Conservation (phyloP, 2,329 filamentous ascomycete genomes). For the Pseudogymnoascus sp. region DNA sequence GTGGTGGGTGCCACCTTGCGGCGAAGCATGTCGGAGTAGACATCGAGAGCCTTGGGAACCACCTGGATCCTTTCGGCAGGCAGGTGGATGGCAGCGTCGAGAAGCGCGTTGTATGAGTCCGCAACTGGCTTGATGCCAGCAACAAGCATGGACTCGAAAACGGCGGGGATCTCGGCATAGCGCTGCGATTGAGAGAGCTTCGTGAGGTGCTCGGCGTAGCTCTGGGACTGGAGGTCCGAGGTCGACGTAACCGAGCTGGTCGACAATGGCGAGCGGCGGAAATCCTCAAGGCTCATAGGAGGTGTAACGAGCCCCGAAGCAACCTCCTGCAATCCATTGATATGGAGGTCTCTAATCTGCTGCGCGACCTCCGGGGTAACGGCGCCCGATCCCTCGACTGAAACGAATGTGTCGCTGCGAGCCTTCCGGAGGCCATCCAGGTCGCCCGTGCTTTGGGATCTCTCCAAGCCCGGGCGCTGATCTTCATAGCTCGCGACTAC, state of each 20-base stretch:
- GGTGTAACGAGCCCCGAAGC: conserved; percentile 25
- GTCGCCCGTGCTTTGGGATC: conserved; percentile 23
- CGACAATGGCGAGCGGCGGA: conserved; percentile 31
- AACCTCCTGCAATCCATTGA: conserved; percentile 35
- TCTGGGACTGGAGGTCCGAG: conserved; percentile 53
- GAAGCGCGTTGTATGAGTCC: conserved; percentile 82
- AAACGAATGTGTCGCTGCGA: conserved; percentile 21
- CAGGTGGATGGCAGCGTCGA: conserved; percentile 76
- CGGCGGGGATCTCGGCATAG: conserved; percentile 79
- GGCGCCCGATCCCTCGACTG: conserved; percentile 44
- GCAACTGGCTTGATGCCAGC: conserved; percentile 74
- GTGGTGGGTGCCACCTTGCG: conserved; percentile 74
- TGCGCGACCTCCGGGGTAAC: conserved; percentile 73
- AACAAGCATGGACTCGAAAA: conserved; percentile 84
- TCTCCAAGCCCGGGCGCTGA: conserved; percentile 23
- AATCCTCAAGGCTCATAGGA: conserved; percentile 30
- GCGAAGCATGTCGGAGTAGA: conserved; percentile 93
- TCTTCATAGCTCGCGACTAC: conserved; percentile 20
- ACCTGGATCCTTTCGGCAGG: conserved; percentile 72
- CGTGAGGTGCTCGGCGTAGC: conserved; percentile 70
- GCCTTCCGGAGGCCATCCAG: conserved; percentile 25
- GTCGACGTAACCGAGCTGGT: conserved; percentile 48
- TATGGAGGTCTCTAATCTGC: conserved; percentile 54
- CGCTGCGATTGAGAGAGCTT: conserved; percentile 62
- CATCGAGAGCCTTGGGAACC: conserved; percentile 83